Base-by-base conservation (phyloP, 257 asterid genomes). In the Rauvolfia tetraphylla region DNA sequence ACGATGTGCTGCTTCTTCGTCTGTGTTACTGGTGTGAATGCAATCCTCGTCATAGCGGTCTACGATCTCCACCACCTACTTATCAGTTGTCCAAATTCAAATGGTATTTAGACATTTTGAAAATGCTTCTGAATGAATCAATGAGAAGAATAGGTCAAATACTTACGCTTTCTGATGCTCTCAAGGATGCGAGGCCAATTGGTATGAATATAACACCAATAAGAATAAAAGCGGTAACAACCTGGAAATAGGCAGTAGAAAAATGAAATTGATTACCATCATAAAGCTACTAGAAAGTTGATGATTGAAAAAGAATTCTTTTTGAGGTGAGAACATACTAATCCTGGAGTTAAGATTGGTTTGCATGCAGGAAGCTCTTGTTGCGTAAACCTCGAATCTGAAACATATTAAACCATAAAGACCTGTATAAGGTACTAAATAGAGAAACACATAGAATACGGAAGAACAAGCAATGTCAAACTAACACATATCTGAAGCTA, bases 281-380 rank as follows among this genome's bases (percentile, higher is more conserved):
- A 72, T 17, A 18, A 65, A 29, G 29, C 44, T 18, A 15, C 2
- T 44, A 18, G 56, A 54, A n/a, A 36, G 13, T 23, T 12, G 25
- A 65, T 33, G 27, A 39, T 7, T 18, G 1, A 44, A 74, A 57
- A 48, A 57, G 18, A 22, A 36, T 8, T 36, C 17, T 23, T 29
- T 73, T 66, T 41, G 29, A 65, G 18, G 25, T 3, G 15, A 67
- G 15, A 70, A 53, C 73, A 66, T 82, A 95, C 99, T 96, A 88
- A 68, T 79, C 87, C 88, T 74, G 99, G 99, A 80, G 97, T 91
- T 81, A 92, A 80, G 77, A 95, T 92, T 58, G 98, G 99, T 79
- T 95, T 95, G 87, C 96, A 95, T 68, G 99, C 98, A 10, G 98
- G 97, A 79, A 95, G 97, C 75, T 95, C 99, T 90, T 95, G 98